Evolutionary conservation across 2,329 filamentous ascomycete genomes (phyloP).

Genomic region (Ophiosphaerella korrae): DNA sequence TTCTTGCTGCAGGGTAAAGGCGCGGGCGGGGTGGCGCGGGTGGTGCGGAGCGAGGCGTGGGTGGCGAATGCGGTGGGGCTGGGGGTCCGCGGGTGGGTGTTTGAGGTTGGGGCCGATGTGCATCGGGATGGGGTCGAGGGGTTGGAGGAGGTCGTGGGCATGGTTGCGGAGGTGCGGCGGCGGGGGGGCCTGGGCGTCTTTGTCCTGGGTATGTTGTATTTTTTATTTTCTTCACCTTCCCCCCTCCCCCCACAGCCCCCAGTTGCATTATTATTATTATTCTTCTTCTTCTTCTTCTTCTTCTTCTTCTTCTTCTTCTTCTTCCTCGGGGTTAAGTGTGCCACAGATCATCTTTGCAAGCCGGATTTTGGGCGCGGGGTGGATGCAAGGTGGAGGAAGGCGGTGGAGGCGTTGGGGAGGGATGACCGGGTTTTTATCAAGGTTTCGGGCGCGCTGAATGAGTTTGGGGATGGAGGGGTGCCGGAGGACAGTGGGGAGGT

Average conservation of each 20-base stretch:
- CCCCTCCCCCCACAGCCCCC: no score
- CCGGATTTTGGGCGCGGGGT: constrained; percentile 54
- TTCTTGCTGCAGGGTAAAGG: constrained; percentile 73
- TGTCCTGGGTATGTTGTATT: constrained; percentile 64
- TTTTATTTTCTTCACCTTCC: no score
- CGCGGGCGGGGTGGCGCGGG: constrained; percentile 37
- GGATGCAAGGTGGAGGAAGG: constrained; percentile 62
- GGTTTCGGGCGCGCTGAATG: constrained; percentile 83
- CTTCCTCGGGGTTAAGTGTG: neutral
- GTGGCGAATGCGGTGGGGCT: constrained; percentile 62
- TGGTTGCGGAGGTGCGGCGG: constrained; percentile 52
- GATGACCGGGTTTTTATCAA: constrained; percentile 80
- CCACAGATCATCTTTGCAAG: constrained; percentile 84
- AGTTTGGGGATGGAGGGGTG: constrained; percentile 61
- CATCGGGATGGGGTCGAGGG: constrained; percentile 74
- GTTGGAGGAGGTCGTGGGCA: constrained; percentile 43
- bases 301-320: neutral
- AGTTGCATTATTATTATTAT: no score
- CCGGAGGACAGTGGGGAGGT: constrained; percentile 10
- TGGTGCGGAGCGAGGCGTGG: constrained; percentile 45
- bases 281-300: neutral
- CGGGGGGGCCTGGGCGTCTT: constrained; percentile 60
- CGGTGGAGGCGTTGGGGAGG: constrained; percentile 70
- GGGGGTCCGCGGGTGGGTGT: constrained; percentile 64
- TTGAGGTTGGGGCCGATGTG: constrained; percentile 85